These are phyloP conservation scores for Starmerella floris DNA, from an alignment of 805 yeast species.

Conservation along the genomic window DNA sequence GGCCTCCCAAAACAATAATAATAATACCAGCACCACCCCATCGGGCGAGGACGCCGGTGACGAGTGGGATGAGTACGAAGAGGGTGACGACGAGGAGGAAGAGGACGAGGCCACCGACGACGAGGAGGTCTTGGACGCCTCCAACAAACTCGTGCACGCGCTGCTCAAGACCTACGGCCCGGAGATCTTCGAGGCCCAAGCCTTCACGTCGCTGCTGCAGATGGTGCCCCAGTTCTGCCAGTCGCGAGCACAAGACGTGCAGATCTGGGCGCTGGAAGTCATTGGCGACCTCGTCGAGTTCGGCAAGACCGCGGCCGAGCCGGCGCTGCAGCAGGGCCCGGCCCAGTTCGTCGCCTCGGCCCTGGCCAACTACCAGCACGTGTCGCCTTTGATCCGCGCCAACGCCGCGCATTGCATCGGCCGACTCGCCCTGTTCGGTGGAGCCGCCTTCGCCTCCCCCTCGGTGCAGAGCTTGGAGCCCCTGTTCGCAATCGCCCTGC, in stretches of 20 bases:
- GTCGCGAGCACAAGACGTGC: conserved; percentile 46
- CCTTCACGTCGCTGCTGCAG: conserved; percentile 6
- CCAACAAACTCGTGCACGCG: conserved; percentile 58
- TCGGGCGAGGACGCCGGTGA: background rate
- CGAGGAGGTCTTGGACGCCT: conserved; percentile 78
- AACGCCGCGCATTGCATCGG: conserved; percentile 79
- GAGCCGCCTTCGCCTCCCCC: conserved; percentile 47
- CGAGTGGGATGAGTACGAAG: conserved; percentile 45
- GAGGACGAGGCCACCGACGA: conserved; percentile 77
- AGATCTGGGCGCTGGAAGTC: conserved; percentile 65
- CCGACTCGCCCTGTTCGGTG: conserved; percentile 71
- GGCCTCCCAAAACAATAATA: background rate
- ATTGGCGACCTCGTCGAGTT: conserved; percentile 70
- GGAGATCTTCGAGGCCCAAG: conserved; percentile 1
- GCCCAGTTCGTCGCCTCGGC: background rate
- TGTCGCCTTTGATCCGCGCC: conserved; percentile 56
- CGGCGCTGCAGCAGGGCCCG: conserved; percentile 40
- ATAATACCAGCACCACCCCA: background rate
- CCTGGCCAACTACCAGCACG: conserved; percentile 1
- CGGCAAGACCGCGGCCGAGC: conserved; percentile 54
- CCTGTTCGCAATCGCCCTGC: conserved; percentile 54
- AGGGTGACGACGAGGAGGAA: conserved; percentile 71
- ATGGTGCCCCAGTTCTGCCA: conserved; percentile 51
- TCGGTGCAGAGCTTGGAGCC: conserved; percentile 61
- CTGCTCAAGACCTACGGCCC: conserved; percentile 51